These are phyloP conservation scores for Geotrichum klebahnii DNA, from an alignment of 1,139 yeast species.

Conservation along the genomic window DNA sequence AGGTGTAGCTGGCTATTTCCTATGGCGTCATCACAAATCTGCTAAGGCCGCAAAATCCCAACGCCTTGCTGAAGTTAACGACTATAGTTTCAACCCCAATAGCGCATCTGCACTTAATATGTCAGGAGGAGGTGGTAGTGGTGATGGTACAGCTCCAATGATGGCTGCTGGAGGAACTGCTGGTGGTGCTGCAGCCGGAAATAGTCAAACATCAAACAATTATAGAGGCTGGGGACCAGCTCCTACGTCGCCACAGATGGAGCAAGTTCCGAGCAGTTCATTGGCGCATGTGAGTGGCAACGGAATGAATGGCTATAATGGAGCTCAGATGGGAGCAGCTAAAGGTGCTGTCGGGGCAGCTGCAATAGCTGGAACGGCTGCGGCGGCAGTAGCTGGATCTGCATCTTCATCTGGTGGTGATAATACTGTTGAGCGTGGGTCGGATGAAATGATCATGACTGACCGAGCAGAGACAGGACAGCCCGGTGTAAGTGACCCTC, in stretches of 20 bases:
- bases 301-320: background rate
- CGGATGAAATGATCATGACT: conserved; percentile 6
- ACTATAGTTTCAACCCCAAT: conserved; percentile 21
- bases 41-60: conserved; percentile 18
- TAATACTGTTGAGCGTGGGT: conserved; percentile 1
- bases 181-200: conserved; percentile 1
- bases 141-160: conserved; percentile 8
- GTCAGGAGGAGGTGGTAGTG: background rate
- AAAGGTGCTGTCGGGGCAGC: conserved; percentile 4
- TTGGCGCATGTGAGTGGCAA: background rate
- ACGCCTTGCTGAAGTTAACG: conserved; percentile 22
- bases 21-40: conserved; percentile 19
- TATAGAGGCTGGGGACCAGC: conserved; percentile 24
- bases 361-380: conserved; percentile 3
- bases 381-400: conserved; percentile 6
- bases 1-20: conserved; percentile 13
- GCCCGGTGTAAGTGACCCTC: background rate
- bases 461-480: background rate
- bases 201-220: conserved; percentile 8
- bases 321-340: background rate
- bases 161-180: conserved; percentile 2
- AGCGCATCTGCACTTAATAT: conserved; percentile 2
- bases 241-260: conserved; percentile 21
- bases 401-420: conserved; percentile 3
- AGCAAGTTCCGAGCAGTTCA: conserved; percentile 12